Base-by-base conservation (phyloP, 2,329 filamentous ascomycete genomes). In the Ceratocystiopsis brevicomis region DNA sequence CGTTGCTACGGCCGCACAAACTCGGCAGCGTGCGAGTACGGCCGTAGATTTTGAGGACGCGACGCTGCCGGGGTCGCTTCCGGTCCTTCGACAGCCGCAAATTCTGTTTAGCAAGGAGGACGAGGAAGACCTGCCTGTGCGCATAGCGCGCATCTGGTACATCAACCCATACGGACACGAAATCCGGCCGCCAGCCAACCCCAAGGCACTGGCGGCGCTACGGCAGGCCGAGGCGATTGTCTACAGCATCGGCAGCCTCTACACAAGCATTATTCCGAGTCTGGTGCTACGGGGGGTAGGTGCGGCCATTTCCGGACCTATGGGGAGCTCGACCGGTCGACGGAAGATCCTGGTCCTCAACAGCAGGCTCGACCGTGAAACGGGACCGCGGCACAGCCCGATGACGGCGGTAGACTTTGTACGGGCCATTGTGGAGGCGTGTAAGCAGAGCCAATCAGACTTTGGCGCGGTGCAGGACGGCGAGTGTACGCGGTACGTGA, bases 101-200 rank as follows among this genome's bases (percentile, higher is more conserved):
- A 86, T 95, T 47, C 66, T 68, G 5, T 92, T 94, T 57, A 80
- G 72, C 54, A 96, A 96, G 61, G 60, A 66, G 54, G 67, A 73
- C 36, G 78, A 85, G 49, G 75, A 82, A 47, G 82, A 88, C 44
- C 66, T 96, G 1, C 72, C 83, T 0, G 70, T 80, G 0, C 71
- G 83, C 25, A 93, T 96, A 51, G 68, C 78, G 44, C 66, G 87
- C 3, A 69, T 96, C 32, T 96, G 86, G 85, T 96, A 96, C 63
- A 96, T 96, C 63, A 96, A 95, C 55, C 88, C 88, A 0, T 96
- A 95, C 58, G 88, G 88, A n/a, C 85, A 95, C 56, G 87, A 95
- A 59, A 95, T 96, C 51, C 75, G 78, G 16, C 82, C 87, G 0
- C 71, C 78, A 0, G 81, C 85, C 2, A 96, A 94, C 53, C 78